Evolutionary conservation across 805 yeast species (phyloP).

Genomic region (Komagataella populi): DNA sequence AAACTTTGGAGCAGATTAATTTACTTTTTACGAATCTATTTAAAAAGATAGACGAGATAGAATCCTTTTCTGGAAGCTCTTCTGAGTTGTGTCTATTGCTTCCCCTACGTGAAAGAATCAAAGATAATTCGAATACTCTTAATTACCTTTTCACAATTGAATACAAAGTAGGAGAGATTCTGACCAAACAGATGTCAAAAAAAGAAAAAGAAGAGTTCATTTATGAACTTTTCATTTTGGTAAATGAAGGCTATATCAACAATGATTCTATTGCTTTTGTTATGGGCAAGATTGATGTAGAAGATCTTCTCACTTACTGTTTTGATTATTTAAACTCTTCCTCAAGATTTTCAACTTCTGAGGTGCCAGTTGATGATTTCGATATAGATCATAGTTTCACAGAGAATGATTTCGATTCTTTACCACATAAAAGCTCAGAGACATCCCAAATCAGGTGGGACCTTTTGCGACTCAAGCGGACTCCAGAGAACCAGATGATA

Average conservation of each 20-base stretch:
- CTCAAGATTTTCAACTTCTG: neutral
- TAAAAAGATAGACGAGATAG: neutral
- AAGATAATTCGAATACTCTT: neutral
- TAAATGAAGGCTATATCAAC: neutral
- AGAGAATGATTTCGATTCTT: neutral
- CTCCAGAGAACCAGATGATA: neutral
- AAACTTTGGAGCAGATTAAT: neutral
- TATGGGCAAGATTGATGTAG: neutral
- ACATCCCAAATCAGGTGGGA: neutral
- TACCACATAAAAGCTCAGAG: neutral
- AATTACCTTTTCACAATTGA: neutral
- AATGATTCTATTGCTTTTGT: neutral
- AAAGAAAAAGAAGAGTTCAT: neutral
- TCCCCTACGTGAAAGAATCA: neutral
- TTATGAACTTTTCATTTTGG: neutral
- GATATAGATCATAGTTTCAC: neutral
- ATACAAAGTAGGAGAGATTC: neutral
- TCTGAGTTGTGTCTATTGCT: neutral
- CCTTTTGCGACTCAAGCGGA: neutral
- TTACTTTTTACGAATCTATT: neutral
- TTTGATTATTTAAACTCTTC: neutral
- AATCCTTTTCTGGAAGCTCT: neutral
- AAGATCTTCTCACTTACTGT: neutral
- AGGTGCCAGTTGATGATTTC: neutral
- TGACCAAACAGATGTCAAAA: neutral